Conservation (phyloP, 148 eudicot genomes). For the Beta vulgaris region DNA sequence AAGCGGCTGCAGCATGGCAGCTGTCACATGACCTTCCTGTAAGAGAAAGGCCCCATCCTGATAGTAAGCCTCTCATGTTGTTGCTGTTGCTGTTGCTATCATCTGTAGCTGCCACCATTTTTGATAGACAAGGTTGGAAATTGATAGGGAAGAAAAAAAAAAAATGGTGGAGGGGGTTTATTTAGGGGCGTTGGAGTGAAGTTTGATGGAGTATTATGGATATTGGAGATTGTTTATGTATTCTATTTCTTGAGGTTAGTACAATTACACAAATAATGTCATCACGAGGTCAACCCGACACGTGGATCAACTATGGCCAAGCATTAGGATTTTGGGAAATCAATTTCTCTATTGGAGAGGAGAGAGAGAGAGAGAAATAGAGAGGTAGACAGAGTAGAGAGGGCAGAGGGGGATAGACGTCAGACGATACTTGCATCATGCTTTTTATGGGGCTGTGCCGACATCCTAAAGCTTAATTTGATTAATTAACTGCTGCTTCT, state of each 20-base stretch:
- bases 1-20: constrained; percentile 50
- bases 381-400: too few species aligned
- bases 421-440: too few species aligned
- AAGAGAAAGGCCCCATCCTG: constrained; percentile 39
- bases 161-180: background rate
- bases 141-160: background rate
- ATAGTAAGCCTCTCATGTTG: constrained; percentile 24
- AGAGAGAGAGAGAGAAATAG: too few species aligned
- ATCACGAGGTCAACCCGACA: constrained; percentile 27
- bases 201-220: constrained; percentile 8
- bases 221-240: too few species aligned
- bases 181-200: background rate
- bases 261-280: constrained; percentile 13
- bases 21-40: constrained; percentile 52
- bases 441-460: too few species aligned
- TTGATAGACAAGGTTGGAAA: too few species aligned
- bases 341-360: too few species aligned
- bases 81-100: background rate
- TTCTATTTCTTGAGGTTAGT: too few species aligned
- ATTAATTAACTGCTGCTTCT: too few species aligned
- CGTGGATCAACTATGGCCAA: constrained; percentile 31
- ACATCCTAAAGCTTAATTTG: too few species aligned
- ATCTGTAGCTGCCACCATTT: background rate
- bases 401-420: too few species aligned
- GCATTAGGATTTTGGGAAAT: constrained; percentile 14